phyloP scores from a whole-genome alignment of 1,284 basidiomycete species.

The Meira nashicola region DNA sequence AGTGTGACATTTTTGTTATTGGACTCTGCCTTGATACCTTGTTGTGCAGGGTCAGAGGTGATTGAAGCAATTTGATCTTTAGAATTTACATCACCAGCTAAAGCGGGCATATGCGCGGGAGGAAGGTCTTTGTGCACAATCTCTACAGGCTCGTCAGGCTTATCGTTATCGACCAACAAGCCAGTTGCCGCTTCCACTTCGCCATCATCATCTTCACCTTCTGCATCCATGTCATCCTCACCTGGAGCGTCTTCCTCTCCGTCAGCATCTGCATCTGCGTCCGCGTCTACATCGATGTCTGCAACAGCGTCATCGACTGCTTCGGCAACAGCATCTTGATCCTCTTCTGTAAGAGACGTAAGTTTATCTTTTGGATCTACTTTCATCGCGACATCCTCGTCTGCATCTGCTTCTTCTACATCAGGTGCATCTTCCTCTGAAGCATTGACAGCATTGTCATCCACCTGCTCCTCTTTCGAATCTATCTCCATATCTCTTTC shows the following conservation, averaged over 20 bases:
- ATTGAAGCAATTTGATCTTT: not conserved
- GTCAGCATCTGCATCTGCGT: slow-evolving; percentile 21
- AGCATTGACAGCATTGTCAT: slow-evolving; percentile 3
- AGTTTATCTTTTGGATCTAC: not conserved
- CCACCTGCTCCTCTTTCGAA: slow-evolving; percentile 8
- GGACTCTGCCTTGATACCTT: slow-evolving; percentile 19
- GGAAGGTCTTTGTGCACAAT: slow-evolving; percentile 28
- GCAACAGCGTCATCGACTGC: slow-evolving; percentile 30
- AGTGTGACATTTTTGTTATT: slow-evolving; percentile 37
- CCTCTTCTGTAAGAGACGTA: slow-evolving; percentile 18
- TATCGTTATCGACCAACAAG: slow-evolving; percentile 22
- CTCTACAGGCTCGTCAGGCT: slow-evolving; percentile 24
- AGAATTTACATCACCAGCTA: slow-evolving; percentile 14
- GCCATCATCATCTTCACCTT: slow-evolving; percentile 28
- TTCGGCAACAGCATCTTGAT: slow-evolving; percentile 37
- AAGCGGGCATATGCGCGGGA: slow-evolving; percentile 27
- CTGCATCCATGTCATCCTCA: slow-evolving; percentile 16
- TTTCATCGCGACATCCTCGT: not conserved
- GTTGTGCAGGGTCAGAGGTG: slow-evolving; percentile 28
- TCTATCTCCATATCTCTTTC: slow-evolving; percentile 1
- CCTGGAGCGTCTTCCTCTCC: slow-evolving; percentile 20
- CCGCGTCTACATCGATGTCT: slow-evolving; percentile 21
- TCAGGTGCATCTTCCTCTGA: slow-evolving; percentile 14
- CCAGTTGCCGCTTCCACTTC: slow-evolving; percentile 29
- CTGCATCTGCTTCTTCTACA: not conserved